phyloP scores from a whole-genome alignment of 2,329 filamentous ascomycete genomes.

The Xylogone sp. region DNA sequence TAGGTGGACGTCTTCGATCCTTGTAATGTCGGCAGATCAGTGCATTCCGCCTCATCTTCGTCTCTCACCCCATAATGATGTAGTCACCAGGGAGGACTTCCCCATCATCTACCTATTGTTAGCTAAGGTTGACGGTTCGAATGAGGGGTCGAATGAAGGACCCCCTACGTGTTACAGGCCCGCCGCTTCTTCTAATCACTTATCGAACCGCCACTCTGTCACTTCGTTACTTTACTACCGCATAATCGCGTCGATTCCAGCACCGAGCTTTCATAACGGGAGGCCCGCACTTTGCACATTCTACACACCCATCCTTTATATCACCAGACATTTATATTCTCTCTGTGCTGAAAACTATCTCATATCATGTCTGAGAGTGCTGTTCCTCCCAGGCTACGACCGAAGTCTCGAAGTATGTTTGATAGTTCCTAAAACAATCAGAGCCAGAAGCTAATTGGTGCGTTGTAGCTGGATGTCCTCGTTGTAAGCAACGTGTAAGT shows the following conservation, averaged over 20 bases:
- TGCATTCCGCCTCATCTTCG: conserved; percentile 1
- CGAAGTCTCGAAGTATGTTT: background rate
- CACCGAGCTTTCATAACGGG: no score
- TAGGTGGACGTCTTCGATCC: conserved; percentile 1
- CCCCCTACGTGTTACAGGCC: background rate
- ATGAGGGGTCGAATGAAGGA: background rate
- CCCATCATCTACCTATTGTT: conserved; percentile 43
- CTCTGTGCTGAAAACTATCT: background rate
- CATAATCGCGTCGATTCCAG: no score
- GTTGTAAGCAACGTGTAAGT: background rate
- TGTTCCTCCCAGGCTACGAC: background rate
- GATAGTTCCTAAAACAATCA: background rate
- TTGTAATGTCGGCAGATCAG: background rate
- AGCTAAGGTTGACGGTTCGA: background rate
- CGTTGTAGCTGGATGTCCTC: background rate
- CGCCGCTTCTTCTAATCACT: background rate
- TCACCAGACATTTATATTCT: background rate
- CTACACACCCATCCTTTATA: no score
- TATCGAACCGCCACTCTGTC: no score
- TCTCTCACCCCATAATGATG: background rate
- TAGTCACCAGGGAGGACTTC: conserved; percentile 48
- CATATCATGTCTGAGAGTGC: background rate
- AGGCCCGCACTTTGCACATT: no score
- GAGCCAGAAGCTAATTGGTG: background rate
- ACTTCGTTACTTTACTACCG: no score